A percentile compares a stretch with the other conserved stretches of the same genome.
phyloP scores from a whole-genome alignment of 2,329 filamentous ascomycete species.

The Fusarium sp. region DNA sequence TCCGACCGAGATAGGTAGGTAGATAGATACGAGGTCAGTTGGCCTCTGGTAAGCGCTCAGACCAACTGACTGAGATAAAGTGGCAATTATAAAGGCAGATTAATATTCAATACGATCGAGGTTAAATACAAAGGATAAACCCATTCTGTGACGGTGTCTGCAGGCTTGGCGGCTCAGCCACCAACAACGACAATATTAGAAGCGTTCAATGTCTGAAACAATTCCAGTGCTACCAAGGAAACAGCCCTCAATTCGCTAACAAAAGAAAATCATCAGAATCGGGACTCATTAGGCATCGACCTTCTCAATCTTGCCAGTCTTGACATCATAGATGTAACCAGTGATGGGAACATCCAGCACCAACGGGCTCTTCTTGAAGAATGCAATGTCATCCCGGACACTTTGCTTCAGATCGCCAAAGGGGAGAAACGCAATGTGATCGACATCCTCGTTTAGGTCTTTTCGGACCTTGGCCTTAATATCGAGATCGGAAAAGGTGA shows the following conservation, averaged over 20 bases:
- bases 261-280: neutral
- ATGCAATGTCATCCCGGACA: constrained; percentile 72
- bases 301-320: constrained; percentile 68
- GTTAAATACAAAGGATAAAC: neutral
- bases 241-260: neutral
- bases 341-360: constrained; percentile 73
- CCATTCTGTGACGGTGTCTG: rapidly evolving
- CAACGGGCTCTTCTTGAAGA: constrained; percentile 68
- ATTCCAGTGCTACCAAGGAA: neutral
- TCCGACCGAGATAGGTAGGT: neutral
- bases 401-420: constrained; percentile 72
- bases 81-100: too few relatives aligned
- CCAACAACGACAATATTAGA: neutral
- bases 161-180: neutral
- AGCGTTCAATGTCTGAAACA: neutral
- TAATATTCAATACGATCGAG: neutral
- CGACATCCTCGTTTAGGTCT: constrained; percentile 65
- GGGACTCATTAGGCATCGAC: constrained; percentile 17
- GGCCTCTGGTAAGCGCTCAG: neutral
- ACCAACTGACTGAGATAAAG: neutral
- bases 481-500: constrained; percentile 71
- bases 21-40: neutral
- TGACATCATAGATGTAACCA: constrained; percentile 83
- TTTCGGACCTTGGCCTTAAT: constrained; percentile 65
- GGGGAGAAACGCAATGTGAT: constrained; percentile 70